phyloP scores from a whole-genome alignment of 1,284 basidiomycete species.

The Ganoderma lingzhi region DNA sequence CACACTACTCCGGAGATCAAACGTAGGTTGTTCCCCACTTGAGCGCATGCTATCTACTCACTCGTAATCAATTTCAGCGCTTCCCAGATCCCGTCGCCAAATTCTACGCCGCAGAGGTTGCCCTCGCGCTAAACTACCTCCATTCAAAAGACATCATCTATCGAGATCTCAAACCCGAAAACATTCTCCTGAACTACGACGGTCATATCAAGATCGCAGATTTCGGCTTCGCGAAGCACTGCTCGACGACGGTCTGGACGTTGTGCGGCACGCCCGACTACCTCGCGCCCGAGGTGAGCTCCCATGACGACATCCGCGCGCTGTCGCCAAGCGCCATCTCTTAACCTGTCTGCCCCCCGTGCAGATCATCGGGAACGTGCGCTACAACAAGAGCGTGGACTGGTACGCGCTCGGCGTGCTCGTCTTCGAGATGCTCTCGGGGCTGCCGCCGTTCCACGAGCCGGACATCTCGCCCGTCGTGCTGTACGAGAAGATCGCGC shows the following conservation, averaged over 20 bases:
- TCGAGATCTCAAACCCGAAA: constrained; percentile 98
- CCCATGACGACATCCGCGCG: neutral
- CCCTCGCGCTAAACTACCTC: constrained; percentile 92
- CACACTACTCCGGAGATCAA: constrained; percentile 87
- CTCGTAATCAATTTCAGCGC: constrained; percentile 58
- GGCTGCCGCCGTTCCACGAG: constrained; percentile 82
- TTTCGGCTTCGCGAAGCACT: constrained; percentile 96
- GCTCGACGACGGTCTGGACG: constrained; percentile 94
- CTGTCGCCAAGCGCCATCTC: too few species aligned
- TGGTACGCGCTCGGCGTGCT: constrained; percentile 99
- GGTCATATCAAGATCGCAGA: constrained; percentile 99
- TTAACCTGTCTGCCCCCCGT: neutral
- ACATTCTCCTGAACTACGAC: constrained; percentile 92
- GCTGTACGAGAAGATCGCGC: constrained; percentile 84
- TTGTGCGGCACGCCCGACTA: constrained; percentile 99
- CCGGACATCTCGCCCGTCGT: constrained; percentile 69
- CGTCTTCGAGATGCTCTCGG: constrained; percentile 97
- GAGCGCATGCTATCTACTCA: neutral
- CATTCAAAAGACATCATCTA: constrained; percentile 95
- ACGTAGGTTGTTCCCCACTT: constrained; percentile 59
- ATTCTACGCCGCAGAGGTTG: constrained; percentile 98
- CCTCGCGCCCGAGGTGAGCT: constrained; percentile 83
- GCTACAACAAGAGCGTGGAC: constrained; percentile 98
- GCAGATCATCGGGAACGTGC: constrained; percentile 86
- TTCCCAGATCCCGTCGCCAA: constrained; percentile 99